A percentile compares a stretch with the other conserved stretches of the same genome.
phyloP scores from a whole-genome alignment of 805 yeast genomes.

The Torulaspora delbrueckii region DNA sequence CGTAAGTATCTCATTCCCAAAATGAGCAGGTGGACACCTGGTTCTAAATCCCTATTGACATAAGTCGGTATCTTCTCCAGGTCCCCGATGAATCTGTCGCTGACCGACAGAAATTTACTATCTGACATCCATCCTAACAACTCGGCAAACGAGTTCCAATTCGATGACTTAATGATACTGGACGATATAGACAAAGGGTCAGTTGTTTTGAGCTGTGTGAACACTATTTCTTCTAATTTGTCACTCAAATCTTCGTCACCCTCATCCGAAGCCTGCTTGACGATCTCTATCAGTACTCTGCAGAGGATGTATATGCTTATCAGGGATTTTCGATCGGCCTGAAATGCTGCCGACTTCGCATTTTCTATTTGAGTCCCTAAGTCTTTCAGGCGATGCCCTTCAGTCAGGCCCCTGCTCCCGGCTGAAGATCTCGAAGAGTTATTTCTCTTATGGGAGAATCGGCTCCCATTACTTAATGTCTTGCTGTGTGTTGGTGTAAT shows the following conservation, averaged over 20 bases:
- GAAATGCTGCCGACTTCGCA: constrained; percentile 63
- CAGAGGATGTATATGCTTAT: constrained; percentile 86
- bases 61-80: constrained; percentile 71
- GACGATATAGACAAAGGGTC: constrained; percentile 69
- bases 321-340: constrained; percentile 80
- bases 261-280: constrained; percentile 73
- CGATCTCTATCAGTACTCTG: constrained; percentile 88
- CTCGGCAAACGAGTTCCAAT: constrained; percentile 90
- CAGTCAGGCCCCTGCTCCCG: constrained; percentile 31
- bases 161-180: constrained; percentile 76
- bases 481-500: constrained; percentile 29
- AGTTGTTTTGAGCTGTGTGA: constrained; percentile 79
- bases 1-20: constrained; percentile 88
- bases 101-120: constrained; percentile 75
- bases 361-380: constrained; percentile 37
- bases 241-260: constrained; percentile 75
- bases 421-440: constrained; percentile 44
- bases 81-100: constrained; percentile 90
- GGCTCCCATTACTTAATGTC: constrained; percentile 32
- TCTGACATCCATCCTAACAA: constrained; percentile 87
- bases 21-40: constrained; percentile 66
- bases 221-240: constrained; percentile 87
- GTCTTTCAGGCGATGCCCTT: constrained; percentile 54
- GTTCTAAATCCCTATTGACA: constrained; percentile 47
- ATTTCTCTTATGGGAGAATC: constrained; percentile 44